These are phyloP conservation scores for Gracilaria gracilis DNA, from an alignment of 23 red algal species.

Conservation along the genomic window DNA sequence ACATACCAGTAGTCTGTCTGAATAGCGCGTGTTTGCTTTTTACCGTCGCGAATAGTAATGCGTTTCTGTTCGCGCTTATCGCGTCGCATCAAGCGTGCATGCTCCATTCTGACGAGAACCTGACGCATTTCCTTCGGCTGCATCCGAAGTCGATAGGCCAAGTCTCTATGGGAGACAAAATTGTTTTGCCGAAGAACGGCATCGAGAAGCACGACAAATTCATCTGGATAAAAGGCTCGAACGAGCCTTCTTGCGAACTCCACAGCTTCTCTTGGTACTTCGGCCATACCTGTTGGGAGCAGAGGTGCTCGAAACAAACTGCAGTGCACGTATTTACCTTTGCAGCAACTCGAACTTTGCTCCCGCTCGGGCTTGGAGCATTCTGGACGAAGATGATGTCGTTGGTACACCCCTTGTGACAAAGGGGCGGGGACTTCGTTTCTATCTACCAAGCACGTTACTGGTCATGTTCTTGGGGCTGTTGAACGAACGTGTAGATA, in stretches of 20 bases:
- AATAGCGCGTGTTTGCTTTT: conserved; percentile 36
- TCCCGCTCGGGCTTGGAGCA: too few relatives aligned
- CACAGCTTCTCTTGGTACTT: conserved; percentile 61
- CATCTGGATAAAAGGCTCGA: conserved; percentile 62
- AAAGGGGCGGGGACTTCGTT: too few relatives aligned
- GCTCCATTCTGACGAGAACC: conserved; percentile 57
- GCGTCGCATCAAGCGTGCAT: conserved; percentile 55
- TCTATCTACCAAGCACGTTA: too few relatives aligned
- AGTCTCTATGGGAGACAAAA: conserved; percentile 41
- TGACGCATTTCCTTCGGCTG: conserved; percentile 71
- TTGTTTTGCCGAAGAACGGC: conserved; percentile 67
- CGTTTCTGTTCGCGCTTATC: conserved; percentile 62
- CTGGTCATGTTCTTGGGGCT: too few relatives aligned
- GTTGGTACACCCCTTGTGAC: too few relatives aligned
- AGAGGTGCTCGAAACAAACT: neutral
- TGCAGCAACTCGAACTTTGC: too few relatives aligned
- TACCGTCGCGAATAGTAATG: conserved; percentile 53
- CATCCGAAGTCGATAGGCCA: conserved; percentile 51
- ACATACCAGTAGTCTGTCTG: conserved; percentile 70
- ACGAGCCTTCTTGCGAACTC: conserved; percentile 72
- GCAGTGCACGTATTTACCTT: too few relatives aligned
- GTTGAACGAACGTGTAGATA: too few relatives aligned
- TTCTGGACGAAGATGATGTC: too few relatives aligned
- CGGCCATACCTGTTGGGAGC: conserved; percentile 40
- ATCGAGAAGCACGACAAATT: conserved; percentile 60